Base-by-base conservation (phyloP, 306 rosid genomes). In the Sicyos edulis region DNA sequence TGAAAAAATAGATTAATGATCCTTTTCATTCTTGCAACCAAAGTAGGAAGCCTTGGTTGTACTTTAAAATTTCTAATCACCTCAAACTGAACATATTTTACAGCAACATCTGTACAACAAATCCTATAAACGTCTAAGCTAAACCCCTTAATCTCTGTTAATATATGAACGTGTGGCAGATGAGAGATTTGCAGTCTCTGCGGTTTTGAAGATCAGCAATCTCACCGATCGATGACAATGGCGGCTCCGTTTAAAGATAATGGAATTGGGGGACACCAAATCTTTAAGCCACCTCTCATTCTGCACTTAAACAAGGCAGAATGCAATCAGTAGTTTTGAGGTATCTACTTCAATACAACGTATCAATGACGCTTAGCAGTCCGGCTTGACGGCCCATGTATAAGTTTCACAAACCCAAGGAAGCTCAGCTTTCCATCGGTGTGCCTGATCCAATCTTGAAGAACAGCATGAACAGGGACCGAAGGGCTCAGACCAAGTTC, bases 381-480 rank as follows among this genome's bases (percentile, higher is more conserved):
- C 45, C 97, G 84, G 70, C 75, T 76, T 74, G 97, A 89, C 37
- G 86, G 86, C 56, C 97, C 97, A 6, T 87, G 96, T 82, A 92
- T 81, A 75, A 92, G 75, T 74, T 89, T 92, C 77, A 89, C 91
- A 75, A 92, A 89, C 22, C 97, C 97, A 55, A 89, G 95, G 85
- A 89, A 89, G 82, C 97, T 92, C 77, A 92, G 78, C 81, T 89
- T 92, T 71, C 97, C 96, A 76, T 92, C 96, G 0, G 88, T 86
- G 83, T 88, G 97, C 82, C 97, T 78, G 76, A 92, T 88, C 97
- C 97, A 92, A 78, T 92, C 97, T 21, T 89, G 95, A 77, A 92
- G 95, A 81, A 92, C 95, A 3, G 92, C 84, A 75, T 92, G 96
- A 80, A 92, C 89, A 15, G 97, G 97, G 55, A 89, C 96, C 10